Percentiles rank a stretch among this genome's conserved stretches.
Evolutionary conservation across 345 rosid genomes (phyloP).

Genomic region (Trapa incisa): DNA sequence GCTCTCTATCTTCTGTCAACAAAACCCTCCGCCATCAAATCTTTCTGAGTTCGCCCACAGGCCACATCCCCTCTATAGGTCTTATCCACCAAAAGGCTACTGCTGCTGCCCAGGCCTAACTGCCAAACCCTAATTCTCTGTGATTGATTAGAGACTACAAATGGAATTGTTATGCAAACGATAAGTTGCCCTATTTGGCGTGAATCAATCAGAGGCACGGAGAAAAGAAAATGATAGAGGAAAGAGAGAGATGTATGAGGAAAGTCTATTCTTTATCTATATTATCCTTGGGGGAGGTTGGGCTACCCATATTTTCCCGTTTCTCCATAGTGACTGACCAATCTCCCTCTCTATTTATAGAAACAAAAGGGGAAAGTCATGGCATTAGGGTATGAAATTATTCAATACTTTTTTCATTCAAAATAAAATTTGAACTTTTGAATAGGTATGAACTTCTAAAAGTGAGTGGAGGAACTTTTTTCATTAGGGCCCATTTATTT

Average conservation of each 20-base stretch:
- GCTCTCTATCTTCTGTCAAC: conserved; percentile 11
- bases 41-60: not conserved
- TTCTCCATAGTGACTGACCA: not conserved
- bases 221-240: not conserved
- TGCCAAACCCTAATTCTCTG: not conserved
- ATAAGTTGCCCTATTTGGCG: not conserved
- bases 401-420: not conserved
- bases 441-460: too few relatives aligned
- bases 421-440: not conserved
- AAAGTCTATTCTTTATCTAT: not conserved
- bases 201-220: not conserved
- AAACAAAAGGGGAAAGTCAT: not conserved
- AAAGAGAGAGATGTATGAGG: not conserved
- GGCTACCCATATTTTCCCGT: not conserved
- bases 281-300: not conserved
- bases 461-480: not conserved
- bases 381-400: not conserved
- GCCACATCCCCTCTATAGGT: too few relatives aligned
- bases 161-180: not conserved
- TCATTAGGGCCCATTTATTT: not conserved
- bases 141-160: not conserved
- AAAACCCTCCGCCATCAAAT: not conserved
- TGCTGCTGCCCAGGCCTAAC: too few relatives aligned
- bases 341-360: not conserved
- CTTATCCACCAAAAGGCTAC: too few relatives aligned